These are phyloP conservation scores for Recurvomyces mirabilis DNA, from an alignment of 495 filamentous ascomycete species.

Conservation along the genomic window DNA sequence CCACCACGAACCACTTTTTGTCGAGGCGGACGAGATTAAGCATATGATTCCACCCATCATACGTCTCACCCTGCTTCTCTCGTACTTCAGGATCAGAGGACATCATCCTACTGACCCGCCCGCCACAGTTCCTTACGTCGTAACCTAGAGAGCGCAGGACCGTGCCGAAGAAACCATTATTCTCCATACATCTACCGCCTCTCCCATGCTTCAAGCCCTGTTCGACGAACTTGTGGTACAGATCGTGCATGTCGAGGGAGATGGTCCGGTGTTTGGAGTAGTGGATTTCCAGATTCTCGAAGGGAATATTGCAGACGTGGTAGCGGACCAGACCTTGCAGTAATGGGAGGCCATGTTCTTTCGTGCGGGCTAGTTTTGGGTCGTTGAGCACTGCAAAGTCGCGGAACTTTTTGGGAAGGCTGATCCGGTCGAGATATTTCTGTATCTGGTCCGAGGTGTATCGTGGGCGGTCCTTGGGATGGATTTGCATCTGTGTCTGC, in stretches of 20 bases:
- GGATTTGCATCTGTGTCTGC: constrained; percentile 10
- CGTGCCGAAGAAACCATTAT: constrained; percentile 54
- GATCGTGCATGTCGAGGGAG: constrained; percentile 42
- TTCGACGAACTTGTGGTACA: constrained; percentile 56
- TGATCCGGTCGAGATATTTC: constrained; percentile 13
- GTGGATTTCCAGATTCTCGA: constrained; percentile 55
- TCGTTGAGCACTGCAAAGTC: constrained; percentile 5
- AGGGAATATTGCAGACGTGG: constrained; percentile 41
- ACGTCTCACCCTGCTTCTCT: constrained; percentile 13
- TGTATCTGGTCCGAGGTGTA: constrained; percentile 13
- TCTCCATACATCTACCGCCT: constrained; percentile 76
- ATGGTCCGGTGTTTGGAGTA: constrained; percentile 44
- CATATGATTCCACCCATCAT: constrained; percentile 48
- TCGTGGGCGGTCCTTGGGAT: constrained; percentile 9
- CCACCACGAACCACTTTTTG: constrained; percentile 44
- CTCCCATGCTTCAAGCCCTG: constrained; percentile 33
- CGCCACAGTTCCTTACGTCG: constrained; percentile 24
- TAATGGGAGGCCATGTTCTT: constrained; percentile 15
- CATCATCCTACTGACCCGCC: constrained; percentile 7
- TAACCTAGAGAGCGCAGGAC: constrained; percentile 55
- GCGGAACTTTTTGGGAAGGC: constrained; percentile 2
- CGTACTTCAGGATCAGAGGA: constrained; percentile 5
- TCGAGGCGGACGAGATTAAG: constrained; percentile 54
- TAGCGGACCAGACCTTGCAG: constrained; percentile 9
- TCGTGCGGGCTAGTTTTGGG: constrained; percentile 4